Conservation (phyloP, 352 stramenopile genomes). For the Pythium scleroteichum region DNA sequence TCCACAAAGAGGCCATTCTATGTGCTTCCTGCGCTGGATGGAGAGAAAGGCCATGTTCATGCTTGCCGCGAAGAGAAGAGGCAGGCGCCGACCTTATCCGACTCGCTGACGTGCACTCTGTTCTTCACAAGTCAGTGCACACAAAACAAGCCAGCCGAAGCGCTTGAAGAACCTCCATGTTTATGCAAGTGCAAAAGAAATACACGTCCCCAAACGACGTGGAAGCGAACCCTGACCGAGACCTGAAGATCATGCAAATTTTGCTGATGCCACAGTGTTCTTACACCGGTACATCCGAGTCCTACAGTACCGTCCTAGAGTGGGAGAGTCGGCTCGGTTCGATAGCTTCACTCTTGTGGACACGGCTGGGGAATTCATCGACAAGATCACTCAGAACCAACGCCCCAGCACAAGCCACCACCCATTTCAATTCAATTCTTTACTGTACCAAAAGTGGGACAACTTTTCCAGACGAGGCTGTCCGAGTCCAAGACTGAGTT, state of each 20-base stretch:
- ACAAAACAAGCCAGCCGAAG: constrained; percentile 8
- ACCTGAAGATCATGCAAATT: neutral
- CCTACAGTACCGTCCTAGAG: too few species aligned
- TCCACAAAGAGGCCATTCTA: constrained; percentile 4
- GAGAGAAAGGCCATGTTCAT: constrained; percentile 9
- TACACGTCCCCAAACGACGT: neutral
- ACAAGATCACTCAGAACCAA: neutral
- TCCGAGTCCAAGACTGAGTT: neutral
- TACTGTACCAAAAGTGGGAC: neutral
- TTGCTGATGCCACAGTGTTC: neutral
- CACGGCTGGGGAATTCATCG: neutral
- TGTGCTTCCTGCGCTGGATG: constrained; percentile 4
- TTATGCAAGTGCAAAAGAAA: constrained; percentile 7
- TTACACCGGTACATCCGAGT: neutral
- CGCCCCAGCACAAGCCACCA: neutral
- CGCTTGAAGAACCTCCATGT: constrained; percentile 5
- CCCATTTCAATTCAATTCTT: constrained; percentile 5
- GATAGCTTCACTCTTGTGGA: neutral
- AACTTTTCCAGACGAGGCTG: neutral
- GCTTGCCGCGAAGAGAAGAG: constrained; percentile 10
- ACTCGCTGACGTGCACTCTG: neutral
- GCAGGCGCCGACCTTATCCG: too few species aligned
- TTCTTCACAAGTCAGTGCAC: constrained; percentile 19
- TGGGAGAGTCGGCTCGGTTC: neutral
- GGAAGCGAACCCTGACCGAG: neutral